Evolutionary conservation across 441 rosid species (phyloP).

Genomic region (Jatropha multifida): DNA sequence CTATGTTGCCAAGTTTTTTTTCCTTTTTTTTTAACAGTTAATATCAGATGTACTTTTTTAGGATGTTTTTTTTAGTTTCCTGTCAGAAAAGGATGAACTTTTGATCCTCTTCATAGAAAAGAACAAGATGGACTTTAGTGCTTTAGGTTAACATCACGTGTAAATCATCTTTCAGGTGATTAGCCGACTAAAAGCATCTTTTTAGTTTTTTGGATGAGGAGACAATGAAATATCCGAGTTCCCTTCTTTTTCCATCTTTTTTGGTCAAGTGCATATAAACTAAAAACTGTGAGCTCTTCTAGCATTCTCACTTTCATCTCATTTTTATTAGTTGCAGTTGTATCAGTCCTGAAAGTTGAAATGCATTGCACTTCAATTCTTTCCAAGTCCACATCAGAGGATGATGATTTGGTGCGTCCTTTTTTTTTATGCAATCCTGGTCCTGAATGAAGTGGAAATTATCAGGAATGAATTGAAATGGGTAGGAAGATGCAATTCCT

Average conservation of each 20-base stretch:
- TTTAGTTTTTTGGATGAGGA: not conserved
- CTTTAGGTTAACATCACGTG: not conserved
- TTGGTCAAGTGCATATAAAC: not conserved
- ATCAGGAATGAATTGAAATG: not conserved
- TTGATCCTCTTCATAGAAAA: not conserved
- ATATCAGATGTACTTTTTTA: not conserved
- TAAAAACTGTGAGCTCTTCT: not conserved
- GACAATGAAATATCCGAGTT: not conserved
- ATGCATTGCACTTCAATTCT: not conserved
- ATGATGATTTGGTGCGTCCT: not conserved
- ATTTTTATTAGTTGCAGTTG: not conserved
- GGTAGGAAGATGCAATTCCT: too few relatives aligned
- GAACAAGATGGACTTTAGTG: not conserved
- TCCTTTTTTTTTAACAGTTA: not conserved
- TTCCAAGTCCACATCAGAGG: not conserved
- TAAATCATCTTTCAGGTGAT: constrained; percentile 4
- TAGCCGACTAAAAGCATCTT: not conserved
- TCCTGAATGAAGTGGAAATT: not conserved
- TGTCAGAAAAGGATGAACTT: not conserved
- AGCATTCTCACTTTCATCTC: not conserved
- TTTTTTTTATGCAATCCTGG: not conserved
- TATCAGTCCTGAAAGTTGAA: not conserved
- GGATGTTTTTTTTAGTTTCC: not conserved
- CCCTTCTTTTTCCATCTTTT: not conserved
- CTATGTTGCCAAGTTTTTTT: not conserved